Evolutionary conservation across 441 rosid genomes (phyloP).

Genomic region (Erodium chrysanthum): DNA sequence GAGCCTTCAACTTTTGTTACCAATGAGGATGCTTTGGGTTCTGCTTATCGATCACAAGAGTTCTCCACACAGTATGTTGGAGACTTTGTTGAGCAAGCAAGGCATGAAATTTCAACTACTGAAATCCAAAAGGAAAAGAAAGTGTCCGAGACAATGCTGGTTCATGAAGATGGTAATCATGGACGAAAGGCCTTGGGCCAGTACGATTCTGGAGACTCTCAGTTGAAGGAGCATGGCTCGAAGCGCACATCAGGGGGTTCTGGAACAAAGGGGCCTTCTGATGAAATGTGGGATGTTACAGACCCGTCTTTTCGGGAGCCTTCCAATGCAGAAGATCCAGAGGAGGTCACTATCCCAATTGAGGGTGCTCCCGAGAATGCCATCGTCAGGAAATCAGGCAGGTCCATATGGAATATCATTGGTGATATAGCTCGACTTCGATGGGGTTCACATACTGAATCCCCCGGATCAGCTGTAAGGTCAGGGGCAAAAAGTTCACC

Average conservation of each 20-base stretch:
- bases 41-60: slow-evolving; percentile 53
- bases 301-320: slow-evolving; percentile 42
- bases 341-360: slow-evolving; percentile 29
- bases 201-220: slow-evolving; percentile 23
- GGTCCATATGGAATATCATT: slow-evolving; percentile 68
- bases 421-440: slow-evolving; percentile 52
- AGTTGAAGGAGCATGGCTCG: slow-evolving; percentile 33
- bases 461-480: slow-evolving; percentile 37
- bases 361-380: slow-evolving; percentile 20
- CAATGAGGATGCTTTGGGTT: slow-evolving; percentile 49
- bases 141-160: slow-evolving; percentile 20
- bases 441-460: slow-evolving; percentile 63
- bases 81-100: slow-evolving; percentile 64
- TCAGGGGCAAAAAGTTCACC: slow-evolving; percentile 51
- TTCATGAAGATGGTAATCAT: slow-evolving; percentile 24
- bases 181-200: slow-evolving; percentile 24
- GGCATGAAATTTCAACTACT: slow-evolving; percentile 38
- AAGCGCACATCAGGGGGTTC: slow-evolving; percentile 38
- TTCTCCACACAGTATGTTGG: slow-evolving; percentile 45
- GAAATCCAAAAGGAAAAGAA: slow-evolving; percentile 25
- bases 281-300: slow-evolving; percentile 72
- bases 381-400: slow-evolving; percentile 47
- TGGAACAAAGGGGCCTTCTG: slow-evolving; percentile 69
- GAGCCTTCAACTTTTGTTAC: slow-evolving; percentile 25
- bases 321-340: slow-evolving; percentile 32